Percentiles rank a stretch among this genome's conserved stretches.
Conservation (phyloP, 108 stramenopile genomes). For the Nitzschia palea region DNA sequence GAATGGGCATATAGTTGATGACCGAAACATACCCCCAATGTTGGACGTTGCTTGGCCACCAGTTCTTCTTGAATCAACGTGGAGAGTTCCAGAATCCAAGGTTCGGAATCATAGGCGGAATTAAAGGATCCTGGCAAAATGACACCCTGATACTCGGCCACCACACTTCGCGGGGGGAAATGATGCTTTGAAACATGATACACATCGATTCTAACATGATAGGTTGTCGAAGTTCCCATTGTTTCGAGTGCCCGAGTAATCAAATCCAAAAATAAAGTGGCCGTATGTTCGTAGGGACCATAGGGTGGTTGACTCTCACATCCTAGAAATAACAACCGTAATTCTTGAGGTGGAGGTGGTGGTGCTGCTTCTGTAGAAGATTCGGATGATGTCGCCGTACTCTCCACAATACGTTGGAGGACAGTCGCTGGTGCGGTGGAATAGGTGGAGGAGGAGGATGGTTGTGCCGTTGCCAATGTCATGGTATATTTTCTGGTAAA, state of each 20-base stretch:
- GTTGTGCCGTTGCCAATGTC: no score
- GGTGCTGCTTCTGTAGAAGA: no score
- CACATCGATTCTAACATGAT: slow-evolving; percentile 31
- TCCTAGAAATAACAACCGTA: slow-evolving; percentile 38
- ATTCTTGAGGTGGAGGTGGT: no score
- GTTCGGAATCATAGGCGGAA: slow-evolving; percentile 61
- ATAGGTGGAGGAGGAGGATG: no score
- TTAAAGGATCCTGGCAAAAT: slow-evolving; percentile 78
- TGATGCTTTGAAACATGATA: slow-evolving; percentile 49
- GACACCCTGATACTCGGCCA: slow-evolving; percentile 46
- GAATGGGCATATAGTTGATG: slow-evolving; percentile 83
- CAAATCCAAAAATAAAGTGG: slow-evolving; percentile 65
- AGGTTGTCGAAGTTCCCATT: not conserved
- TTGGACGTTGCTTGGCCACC: slow-evolving; percentile 43
- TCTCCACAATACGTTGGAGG: slow-evolving; percentile 3
- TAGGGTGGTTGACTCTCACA: slow-evolving; percentile 78
- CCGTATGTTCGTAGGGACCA: slow-evolving; percentile 70
- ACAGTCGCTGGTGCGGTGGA: not conserved
- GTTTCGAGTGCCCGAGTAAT: slow-evolving; percentile 23
- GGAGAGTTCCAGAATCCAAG: slow-evolving; percentile 62
- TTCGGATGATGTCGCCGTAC: not conserved
- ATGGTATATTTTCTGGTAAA: no score
- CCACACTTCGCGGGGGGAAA: slow-evolving; percentile 55
- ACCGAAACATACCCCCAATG: slow-evolving; percentile 82
- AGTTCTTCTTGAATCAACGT: slow-evolving; percentile 58